Base-by-base conservation (phyloP, 1,284 basidiomycete species). In the Ganoderma lingzhi region DNA sequence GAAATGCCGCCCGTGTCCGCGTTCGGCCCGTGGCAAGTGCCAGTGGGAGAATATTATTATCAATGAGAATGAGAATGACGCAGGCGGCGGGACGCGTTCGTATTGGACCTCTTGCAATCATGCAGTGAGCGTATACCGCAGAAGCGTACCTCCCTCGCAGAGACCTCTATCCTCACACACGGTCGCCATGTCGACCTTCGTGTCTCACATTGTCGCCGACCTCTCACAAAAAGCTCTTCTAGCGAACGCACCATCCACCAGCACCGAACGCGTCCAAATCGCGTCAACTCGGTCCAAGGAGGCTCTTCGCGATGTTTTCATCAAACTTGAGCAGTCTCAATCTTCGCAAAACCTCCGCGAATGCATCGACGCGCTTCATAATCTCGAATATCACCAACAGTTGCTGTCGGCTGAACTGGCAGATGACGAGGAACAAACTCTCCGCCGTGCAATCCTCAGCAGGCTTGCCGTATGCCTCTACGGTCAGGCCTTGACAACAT, bases 381-480 rank as follows among this genome's bases (percentile, higher is more conserved):
- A 70, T 23, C 72, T 77, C 42, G 74, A 78, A n/a, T 51, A 70
- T 48, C 51, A 66, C 14, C 61, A 67, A 44, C 68, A 70, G 19
- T 66, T 69, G 19, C 69, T 68, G 23, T 65, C 65, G 9, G 67
- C 69, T 23, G 63, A 64, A 23, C 59, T 69, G 8, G 63, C 65
- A 3, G 77, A 78, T 59, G 63, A 64, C 2, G 81, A 82, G 66
- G 78, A 80, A 65, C 73, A 73, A 30, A 74, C 70, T 2, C 72
- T 82, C 42, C 73, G 74, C 58, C 76, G 76, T 39, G 79, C 77
- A 14, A 76, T 83, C 17, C 64, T 87, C 10, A 80, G 82, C 59
- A 87, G 84, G 75, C 73, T 90, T 15, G 79, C 87, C 1, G 83
- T 90, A 15, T 85, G 84, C 17, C 68, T 92, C 14, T 94, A 94